These are phyloP conservation scores for Xylaria polymorpha DNA, from an alignment of 2,329 filamentous ascomycete species.

Conservation along the genomic window DNA sequence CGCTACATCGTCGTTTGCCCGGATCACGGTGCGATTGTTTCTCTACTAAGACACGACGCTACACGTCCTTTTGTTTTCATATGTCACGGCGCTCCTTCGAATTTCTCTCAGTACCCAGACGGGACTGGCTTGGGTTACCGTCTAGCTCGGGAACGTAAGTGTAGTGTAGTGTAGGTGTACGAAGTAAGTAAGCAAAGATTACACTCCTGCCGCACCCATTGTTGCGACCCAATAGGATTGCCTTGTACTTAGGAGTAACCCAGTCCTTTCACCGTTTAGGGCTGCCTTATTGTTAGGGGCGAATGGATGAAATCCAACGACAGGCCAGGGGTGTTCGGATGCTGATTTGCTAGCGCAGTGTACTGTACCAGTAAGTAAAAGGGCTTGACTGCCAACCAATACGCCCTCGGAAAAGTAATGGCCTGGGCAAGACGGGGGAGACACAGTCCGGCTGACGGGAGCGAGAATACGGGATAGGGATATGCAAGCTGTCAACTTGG, in stretches of 20 bases:
- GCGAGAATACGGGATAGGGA: conserved; percentile 10
- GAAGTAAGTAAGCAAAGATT: conserved; percentile 1
- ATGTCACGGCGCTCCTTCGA: conserved; percentile 27
- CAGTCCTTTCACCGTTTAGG: neutral
- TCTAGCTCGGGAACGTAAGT: neutral
- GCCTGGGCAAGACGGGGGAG: conserved; percentile 15
- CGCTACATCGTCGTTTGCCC: conserved; percentile 10
- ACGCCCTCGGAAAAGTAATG: conserved; percentile 1
- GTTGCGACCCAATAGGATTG: conserved; percentile 26
- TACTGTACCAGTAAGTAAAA: conserved; percentile 3
- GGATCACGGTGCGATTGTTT: conserved; percentile 12
- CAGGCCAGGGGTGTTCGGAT: conserved; percentile 6
- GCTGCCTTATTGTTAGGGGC: conserved; percentile 19
- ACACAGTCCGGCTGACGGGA: conserved; percentile 25
- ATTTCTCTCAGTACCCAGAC: conserved; percentile 12
- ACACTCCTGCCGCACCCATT: conserved; percentile 20
- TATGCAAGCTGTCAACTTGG: neutral
- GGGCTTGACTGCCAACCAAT: conserved; percentile 20
- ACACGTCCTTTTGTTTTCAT: conserved; percentile 10
- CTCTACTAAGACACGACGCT: conserved; percentile 5
- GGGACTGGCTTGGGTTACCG: neutral
- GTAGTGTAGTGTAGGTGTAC: neutral
- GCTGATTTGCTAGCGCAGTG: conserved; percentile 15
- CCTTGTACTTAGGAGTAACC: neutral
- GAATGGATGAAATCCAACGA: conserved; percentile 27